Percentiles rank a stretch among this genome's conserved stretches.
Evolutionary conservation across 352 stramenopile genomes (phyloP).

Genomic region (Aphanomyces stellatus): DNA sequence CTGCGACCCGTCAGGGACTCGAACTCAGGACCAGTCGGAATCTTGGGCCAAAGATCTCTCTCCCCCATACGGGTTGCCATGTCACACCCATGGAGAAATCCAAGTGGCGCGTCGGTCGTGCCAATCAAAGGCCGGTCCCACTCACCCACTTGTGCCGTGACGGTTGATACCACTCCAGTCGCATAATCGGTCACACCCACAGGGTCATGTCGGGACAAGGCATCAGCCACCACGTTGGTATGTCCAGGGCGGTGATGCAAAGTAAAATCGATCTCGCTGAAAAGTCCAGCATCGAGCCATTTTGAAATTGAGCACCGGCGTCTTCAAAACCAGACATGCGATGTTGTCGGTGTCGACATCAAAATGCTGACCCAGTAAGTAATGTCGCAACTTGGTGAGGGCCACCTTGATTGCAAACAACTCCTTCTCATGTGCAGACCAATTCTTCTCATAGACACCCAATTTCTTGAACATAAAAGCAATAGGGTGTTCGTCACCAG

Average conservation of each 20-base stretch:
- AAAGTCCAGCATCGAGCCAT: constrained; percentile 18
- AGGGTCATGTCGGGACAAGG: background rate
- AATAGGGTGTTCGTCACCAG: constrained; percentile 2
- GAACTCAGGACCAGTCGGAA: background rate
- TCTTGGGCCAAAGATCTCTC: background rate
- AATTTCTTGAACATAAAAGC: constrained; percentile 21
- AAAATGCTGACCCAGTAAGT: constrained; percentile 16
- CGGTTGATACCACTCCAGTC: too few relatives aligned
- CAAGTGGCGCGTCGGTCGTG: too few relatives aligned
- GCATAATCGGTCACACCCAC: too few relatives aligned
- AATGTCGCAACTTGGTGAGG: constrained; percentile 19
- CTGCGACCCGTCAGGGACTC: background rate
- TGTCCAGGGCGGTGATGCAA: background rate
- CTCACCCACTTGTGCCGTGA: background rate
- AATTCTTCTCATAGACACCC: constrained; percentile 10
- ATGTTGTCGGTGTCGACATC: constrained; percentile 21
- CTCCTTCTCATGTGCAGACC: constrained; percentile 20
- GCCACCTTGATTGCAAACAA: constrained; percentile 19
- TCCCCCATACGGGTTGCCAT: background rate
- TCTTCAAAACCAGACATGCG: constrained; percentile 11
- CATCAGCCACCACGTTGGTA: background rate
- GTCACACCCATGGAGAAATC: too few relatives aligned
- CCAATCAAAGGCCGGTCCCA: background rate
- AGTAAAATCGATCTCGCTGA: constrained; percentile 14
- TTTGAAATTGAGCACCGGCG: constrained; percentile 9